phyloP scores from a whole-genome alignment of 2,329 filamentous ascomycete genomes.

The Ceratocystis albifundus region DNA sequence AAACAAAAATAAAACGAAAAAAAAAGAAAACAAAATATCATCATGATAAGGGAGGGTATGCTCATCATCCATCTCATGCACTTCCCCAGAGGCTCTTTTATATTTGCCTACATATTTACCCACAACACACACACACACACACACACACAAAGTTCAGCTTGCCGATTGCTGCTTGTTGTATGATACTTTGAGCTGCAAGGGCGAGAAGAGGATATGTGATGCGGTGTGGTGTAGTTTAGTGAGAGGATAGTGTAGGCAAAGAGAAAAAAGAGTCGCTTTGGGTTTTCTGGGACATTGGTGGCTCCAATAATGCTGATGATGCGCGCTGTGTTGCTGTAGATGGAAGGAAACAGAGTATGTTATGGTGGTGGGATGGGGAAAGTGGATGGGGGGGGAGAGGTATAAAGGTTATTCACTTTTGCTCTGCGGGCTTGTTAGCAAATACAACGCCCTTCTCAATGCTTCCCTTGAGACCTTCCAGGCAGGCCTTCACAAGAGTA shows the following conservation, averaged over 20 bases:
- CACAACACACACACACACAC: not conserved
- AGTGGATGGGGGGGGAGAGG: conserved; percentile 24
- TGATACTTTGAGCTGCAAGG: not conserved
- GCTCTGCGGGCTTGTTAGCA: conserved; percentile 63
- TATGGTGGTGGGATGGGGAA: not conserved
- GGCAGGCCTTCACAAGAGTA: conserved; percentile 64
- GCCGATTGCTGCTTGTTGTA: conserved; percentile 1
- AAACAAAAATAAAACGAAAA: conserved; percentile 9
- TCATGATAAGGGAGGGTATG: conserved; percentile 9
- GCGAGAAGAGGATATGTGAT: not conserved
- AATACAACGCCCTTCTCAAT: conserved; percentile 91
- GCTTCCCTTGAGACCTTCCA: conserved; percentile 76
- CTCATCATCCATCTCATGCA: not conserved
- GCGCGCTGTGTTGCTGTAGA: conserved; percentile 15
- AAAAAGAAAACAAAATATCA: conserved; percentile 14
- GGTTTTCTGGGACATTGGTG: conserved; percentile 13
- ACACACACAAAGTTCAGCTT: not conserved
- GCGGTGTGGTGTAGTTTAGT: not conserved
- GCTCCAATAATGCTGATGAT: conserved; percentile 11
- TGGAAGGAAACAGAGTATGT: conserved; percentile 2
- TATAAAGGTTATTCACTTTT: conserved; percentile 55
- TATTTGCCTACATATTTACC: not conserved
- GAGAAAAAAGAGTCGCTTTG: not conserved
- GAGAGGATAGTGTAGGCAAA: not conserved
- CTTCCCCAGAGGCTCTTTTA: not conserved